Conservation (phyloP, 164 flowering plant species). For the Stephania cephalantha region DNA sequence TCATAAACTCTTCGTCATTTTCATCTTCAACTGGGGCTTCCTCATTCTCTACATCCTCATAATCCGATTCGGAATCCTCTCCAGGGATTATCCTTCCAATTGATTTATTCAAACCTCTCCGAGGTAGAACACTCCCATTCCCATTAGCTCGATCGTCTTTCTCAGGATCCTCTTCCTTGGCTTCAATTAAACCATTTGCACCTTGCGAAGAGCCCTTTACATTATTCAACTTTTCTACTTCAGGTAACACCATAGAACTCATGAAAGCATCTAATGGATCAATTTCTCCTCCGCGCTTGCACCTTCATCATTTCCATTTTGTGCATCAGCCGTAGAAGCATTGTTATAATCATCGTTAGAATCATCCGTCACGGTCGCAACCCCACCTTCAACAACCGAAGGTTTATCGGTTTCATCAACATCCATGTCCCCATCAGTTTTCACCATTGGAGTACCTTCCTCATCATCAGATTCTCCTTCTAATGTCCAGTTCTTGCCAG, state of each 20-base stretch:
- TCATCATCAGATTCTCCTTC: constrained; percentile 97
- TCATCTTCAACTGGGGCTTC: constrained; percentile 64
- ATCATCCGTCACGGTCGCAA: constrained; percentile 39
- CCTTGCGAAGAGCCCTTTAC: constrained; percentile 19
- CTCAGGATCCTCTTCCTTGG: constrained; percentile 24
- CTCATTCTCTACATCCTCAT: constrained; percentile 50
- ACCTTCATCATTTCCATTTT: constrained; percentile 25
- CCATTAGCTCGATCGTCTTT: constrained; percentile 27
- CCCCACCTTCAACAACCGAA: constrained; percentile 24
- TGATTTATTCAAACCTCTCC: constrained; percentile 36
- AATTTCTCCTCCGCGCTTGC: constrained; percentile 66
- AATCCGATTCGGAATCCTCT: constrained; percentile 84
- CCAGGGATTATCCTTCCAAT: constrained; percentile 85
- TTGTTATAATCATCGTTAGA: constrained; percentile 38
- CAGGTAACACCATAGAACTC: constrained; percentile 83
- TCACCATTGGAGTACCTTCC: constrained; percentile 36
- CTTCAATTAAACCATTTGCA: constrained; percentile 22
- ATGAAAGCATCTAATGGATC: constrained; percentile 97
- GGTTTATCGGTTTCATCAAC: constrained; percentile 37
- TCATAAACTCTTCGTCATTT: constrained; percentile 94
- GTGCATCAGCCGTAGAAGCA: constrained; percentile 10
- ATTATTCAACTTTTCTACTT: constrained; percentile 64
- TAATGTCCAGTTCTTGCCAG: constrained; percentile 87
- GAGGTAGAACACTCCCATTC: constrained; percentile 30
- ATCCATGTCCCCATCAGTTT: constrained; percentile 37